Base-by-base conservation (phyloP, 345 rosid genomes). In the Aquilaria sinensis region DNA sequence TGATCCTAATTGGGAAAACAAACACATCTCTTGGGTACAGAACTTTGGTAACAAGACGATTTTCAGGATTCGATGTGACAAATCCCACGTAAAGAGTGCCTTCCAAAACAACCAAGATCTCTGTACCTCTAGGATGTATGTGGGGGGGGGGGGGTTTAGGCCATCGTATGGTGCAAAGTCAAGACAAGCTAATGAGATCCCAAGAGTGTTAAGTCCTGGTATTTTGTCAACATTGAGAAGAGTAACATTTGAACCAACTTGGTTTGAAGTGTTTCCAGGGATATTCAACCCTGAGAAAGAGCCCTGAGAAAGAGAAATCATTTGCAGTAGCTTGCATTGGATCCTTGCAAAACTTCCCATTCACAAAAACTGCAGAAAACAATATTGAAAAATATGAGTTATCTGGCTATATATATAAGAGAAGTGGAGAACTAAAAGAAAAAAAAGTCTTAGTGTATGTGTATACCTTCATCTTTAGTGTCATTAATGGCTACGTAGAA, bases 291-390 rank as follows among this genome's bases (percentile, higher is more conserved):
- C 66, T 11, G 31, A 33, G n/a, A n/a, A n/a, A n/a, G n/a, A n/a
- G n/a, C n/a, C n/a, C n/a, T n/a, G n/a, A n/a, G 45, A 15, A 67
- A 63, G 47, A 53, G 64, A 77, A 77, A 15, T 73, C 81, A 9
- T 74, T 41, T 23, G 72, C 59, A 0, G 9, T 69, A n/a, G 47
- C 72, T 9, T 45, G 67, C 13, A 47, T 68, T 0, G 72, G 82
- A 62, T 78, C 70, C 62, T 66, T 74, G 70, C 79, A 78, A 48
- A 78, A 68, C 60, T 72, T 63, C 7, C 76, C 82, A 31, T 77
- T 71, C 57, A 74, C 78, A 48, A 75, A 78, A 14, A 78, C 77
- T 69, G 62, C 10, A 9, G 2, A 62, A 4, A 29, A 48, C 13
- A 23, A 4, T 2, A 32, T 9, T 12, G 11, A 41, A 29, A 33